Percentiles rank a stretch among this genome's conserved stretches.
Evolutionary conservation across 2,329 filamentous ascomycete species (phyloP).

Genomic region (Microcera coccophila): DNA sequence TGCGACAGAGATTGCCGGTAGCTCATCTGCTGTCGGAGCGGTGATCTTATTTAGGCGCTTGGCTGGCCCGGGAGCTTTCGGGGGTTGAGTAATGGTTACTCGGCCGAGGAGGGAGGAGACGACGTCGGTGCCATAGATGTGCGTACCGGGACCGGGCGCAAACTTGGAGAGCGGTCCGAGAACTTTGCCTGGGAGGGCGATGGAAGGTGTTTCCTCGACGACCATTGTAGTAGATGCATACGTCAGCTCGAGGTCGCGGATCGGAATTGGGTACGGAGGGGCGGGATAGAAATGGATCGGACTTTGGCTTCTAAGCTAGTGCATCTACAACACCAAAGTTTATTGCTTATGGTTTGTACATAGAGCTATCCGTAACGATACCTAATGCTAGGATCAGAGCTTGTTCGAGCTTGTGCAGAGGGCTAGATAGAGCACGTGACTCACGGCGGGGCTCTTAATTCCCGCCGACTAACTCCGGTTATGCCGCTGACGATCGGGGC

Average conservation of each 20-base stretch:
- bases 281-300: not conserved
- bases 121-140: constrained; percentile 70
- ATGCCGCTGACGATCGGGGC: constrained; percentile 18
- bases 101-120: constrained; percentile 79
- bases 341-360: no score
- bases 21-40: constrained; percentile 39
- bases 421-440: constrained; percentile 16
- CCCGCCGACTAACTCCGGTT: constrained; percentile 27
- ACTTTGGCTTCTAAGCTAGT: not conserved
- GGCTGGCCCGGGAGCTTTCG: constrained; percentile 46
- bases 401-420: not conserved
- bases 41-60: constrained; percentile 57
- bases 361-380: no score
- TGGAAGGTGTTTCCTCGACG: constrained; percentile 38
- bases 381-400: not conserved
- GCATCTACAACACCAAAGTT: not conserved
- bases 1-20: constrained; percentile 55
- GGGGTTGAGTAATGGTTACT: constrained; percentile 52
- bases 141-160: constrained; percentile 75
- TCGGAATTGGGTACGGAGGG: not conserved
- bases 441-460: constrained; percentile 18
- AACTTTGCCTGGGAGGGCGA: constrained; percentile 77
- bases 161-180: constrained; percentile 67
- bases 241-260: no score
- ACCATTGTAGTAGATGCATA: constrained; percentile 26